Conservation (phyloP, 495 filamentous ascomycete species). For the Tirmania nivea region DNA sequence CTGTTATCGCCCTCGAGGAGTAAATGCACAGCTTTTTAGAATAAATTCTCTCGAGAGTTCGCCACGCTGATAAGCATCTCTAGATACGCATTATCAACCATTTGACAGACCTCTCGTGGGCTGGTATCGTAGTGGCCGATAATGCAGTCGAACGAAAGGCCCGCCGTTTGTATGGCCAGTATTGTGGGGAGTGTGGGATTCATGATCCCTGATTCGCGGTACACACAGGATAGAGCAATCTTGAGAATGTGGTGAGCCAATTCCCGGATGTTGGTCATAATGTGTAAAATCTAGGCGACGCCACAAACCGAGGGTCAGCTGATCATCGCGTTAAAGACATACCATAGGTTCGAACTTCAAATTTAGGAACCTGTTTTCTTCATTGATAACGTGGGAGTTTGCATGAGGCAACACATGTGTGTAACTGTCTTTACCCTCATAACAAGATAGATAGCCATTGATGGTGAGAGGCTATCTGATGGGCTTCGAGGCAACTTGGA, state of each 20-base stretch:
- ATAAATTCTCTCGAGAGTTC: conserved; percentile 35
- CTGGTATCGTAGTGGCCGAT: conserved; percentile 36
- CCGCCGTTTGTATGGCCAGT: conserved; percentile 62
- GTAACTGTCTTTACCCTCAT: too few species aligned
- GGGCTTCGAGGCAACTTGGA: too few species aligned
- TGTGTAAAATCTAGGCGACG: conserved; percentile 53
- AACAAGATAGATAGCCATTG: too few species aligned
- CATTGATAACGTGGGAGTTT: not conserved
- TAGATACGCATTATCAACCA: conserved; percentile 27
- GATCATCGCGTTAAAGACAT: conserved; percentile 11
- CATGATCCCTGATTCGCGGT: conserved; percentile 62
- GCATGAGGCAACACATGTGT: too few species aligned
- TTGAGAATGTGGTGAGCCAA: conserved; percentile 50
- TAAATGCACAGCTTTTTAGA: not conserved
- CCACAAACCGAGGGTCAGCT: not conserved
- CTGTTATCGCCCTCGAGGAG: too few species aligned
- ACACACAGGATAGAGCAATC: conserved; percentile 58
- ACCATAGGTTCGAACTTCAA: conserved; percentile 95
- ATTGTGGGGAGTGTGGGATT: conserved; percentile 35
- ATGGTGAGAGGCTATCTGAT: too few species aligned
- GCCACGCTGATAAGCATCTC: conserved; percentile 40
- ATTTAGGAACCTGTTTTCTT: conserved; percentile 41
- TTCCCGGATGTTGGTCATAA: conserved; percentile 48
- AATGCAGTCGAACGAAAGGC: conserved; percentile 55
- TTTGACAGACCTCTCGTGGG: conserved; percentile 15